Base-by-base conservation (phyloP, 1,284 basidiomycete species). In the Cryptococcus sp. region DNA sequence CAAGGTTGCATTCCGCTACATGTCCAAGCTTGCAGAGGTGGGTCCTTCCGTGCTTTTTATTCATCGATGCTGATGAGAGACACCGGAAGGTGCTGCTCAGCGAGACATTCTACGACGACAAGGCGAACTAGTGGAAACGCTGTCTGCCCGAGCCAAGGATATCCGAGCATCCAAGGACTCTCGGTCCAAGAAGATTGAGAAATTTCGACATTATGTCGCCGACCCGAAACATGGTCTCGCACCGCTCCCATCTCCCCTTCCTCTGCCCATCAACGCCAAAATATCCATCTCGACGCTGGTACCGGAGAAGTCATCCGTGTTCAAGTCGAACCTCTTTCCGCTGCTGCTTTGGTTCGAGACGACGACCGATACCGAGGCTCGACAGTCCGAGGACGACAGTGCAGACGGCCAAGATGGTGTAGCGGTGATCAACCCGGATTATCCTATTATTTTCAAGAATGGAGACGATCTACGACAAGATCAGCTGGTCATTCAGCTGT, bases 381-480 rank as follows among this genome's bases (percentile, higher is more conserved):
- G 78, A 31, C 36, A 51, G 18, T 22, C 37, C 9, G 51, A 59
- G 3, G 60, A 63, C 11, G 66, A 63, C 26, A 56, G 57, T 10
- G 45, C 59, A 24, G 58, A 69, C 37, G 57, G 50, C 12, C 44
- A 57, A 25, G 58, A 69, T 37, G 57, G 50, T 11, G 25, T 48
- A 21, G 32, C 49, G 18, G 47, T 60, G 1, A 59, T 63, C 37
- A 58, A 53, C 2, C 63, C 59, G 4, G 85, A 91, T 65, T 98
- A 88, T 69, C 87, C 92, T 0, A 80, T 97, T 43, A 98, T 99
- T 56, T 97, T 97, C 79, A 98, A 99, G 73, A 93, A 97, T 59
- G 95, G 95, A 5, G 95, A 99, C 68, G 95, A 99, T 68, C 83
- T 98, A 77, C 84, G 94, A 19, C 95, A 98, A 70, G 94, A 97